A percentile compares a stretch with the other conserved stretches of the same genome.
phyloP scores from a whole-genome alignment of 805 yeast species.

The Kuraishia hungarica region DNA sequence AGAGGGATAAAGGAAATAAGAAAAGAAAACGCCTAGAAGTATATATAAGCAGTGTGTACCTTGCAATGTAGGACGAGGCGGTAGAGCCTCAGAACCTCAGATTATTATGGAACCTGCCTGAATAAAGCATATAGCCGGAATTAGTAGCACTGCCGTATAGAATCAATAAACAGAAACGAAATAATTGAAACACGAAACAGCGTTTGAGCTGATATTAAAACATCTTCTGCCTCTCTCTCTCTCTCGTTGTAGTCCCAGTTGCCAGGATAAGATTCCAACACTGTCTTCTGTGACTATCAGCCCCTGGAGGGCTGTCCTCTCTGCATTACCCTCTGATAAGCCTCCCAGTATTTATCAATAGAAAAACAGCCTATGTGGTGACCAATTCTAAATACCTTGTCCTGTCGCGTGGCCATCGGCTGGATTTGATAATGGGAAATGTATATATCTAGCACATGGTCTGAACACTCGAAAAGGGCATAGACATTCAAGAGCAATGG shows the following conservation, averaged over 20 bases:
- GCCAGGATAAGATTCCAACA: too few species aligned
- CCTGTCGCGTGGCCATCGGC: conserved; percentile 8
- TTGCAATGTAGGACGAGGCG: too few species aligned
- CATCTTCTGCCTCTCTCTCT: too few species aligned
- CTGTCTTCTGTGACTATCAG: not conserved
- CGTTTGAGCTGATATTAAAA: too few species aligned
- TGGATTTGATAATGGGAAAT: not conserved
- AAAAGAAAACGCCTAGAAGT: not conserved
- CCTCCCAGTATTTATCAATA: conserved; percentile 22
- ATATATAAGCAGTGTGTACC: not conserved
- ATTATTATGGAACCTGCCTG: too few species aligned
- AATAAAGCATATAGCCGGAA: too few species aligned
- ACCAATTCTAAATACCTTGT: conserved; percentile 17
- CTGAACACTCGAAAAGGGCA: conserved; percentile 15
- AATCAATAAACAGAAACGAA: too few species aligned
- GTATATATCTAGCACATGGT: conserved; percentile 10
- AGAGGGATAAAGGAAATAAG: not conserved
- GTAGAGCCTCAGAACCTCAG: too few species aligned
- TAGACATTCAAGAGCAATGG: conserved; percentile 18
- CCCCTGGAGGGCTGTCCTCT: not conserved
- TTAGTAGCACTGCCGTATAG: too few species aligned
- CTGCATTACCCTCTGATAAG: conserved; percentile 3
- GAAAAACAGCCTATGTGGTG: conserved; percentile 19
- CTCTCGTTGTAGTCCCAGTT: too few species aligned
- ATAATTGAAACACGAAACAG: too few species aligned